Percentiles rank a stretch among this genome's conserved stretches.
phyloP scores from a whole-genome alignment of 2,329 filamentous ascomycete genomes.

The Tricladium varicosporioides region DNA sequence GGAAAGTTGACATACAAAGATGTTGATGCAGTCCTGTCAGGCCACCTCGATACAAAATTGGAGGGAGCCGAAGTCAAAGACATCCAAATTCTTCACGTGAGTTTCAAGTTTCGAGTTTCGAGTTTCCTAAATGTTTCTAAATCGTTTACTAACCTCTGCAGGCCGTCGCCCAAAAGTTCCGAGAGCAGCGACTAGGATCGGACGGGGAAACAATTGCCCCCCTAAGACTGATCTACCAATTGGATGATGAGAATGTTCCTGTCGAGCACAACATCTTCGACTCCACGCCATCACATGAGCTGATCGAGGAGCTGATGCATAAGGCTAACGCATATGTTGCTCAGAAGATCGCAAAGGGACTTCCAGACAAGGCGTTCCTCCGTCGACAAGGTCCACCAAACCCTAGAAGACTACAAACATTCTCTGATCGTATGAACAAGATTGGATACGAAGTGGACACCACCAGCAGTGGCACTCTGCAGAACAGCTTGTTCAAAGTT shows the following conservation, averaged over 20 bases:
- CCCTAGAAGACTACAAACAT: conserved; percentile 81
- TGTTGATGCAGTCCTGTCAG: conserved; percentile 77
- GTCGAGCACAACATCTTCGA: conserved; percentile 97
- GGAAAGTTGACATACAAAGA: conserved; percentile 83
- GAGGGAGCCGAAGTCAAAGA: conserved; percentile 68
- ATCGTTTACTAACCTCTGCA: conserved; percentile 37
- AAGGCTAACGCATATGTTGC: conserved; percentile 90
- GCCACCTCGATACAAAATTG: conserved; percentile 59
- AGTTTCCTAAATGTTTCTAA: background rate
- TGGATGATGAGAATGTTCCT: conserved; percentile 97
- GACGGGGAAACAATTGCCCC: conserved; percentile 78
- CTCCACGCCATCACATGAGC: conserved; percentile 81
- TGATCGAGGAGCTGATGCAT: conserved; percentile 93
- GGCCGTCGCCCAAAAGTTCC: conserved; percentile 84
- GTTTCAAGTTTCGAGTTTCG: conserved; percentile 27
- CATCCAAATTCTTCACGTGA: conserved; percentile 74
- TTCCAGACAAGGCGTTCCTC: conserved; percentile 90
- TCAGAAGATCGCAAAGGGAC: conserved; percentile 71
- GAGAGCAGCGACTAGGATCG: conserved; percentile 80
- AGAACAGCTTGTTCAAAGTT: conserved; percentile 93
- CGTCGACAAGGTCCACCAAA: conserved; percentile 85
- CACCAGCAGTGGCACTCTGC: conserved; percentile 83
- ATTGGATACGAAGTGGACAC: conserved; percentile 89
- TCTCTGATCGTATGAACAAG: conserved; percentile 88
- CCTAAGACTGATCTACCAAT: conserved; percentile 84